Evolutionary conservation across 1,284 basidiomycete genomes (phyloP), one percentile per base, ranked within the genome.

Genomic region (Cutaneotrichosporon dermatis): DNA sequence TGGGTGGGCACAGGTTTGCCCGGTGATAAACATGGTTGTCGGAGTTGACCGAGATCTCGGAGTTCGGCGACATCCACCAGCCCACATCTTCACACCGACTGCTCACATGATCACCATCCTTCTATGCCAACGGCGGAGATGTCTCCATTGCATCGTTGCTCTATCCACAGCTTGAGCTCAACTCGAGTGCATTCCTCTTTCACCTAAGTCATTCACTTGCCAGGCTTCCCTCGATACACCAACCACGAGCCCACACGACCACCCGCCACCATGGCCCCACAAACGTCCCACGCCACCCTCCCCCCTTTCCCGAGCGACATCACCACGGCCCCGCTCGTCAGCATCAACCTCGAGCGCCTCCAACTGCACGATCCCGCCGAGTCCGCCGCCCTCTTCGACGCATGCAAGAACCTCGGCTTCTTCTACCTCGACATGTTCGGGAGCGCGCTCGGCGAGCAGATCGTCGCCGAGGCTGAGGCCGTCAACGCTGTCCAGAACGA

Each of bases 351-450:
- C 13, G 43, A 51, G 2, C 63, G 63, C 56, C 63, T 70, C 34
- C 60, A 66, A 53, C 55, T 60, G 10, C 40, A 54, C 46, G 65
- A 70, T 34, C 55, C 36, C 9, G 50, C 49, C n/a, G 65, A 65
- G 53, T 54, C 57, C 4, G 52, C 37, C 4, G 61, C 61, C 6
- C 61, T 70, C 52, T 70, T 66, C 49, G 33, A 58, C 36, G 64
- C 66, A 7, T 64, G 62, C 50, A 62, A 65, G 40, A 37, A 61
- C 40, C 65, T 70, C 12, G 69, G 69, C n/a, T 70, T 70, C 62
- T 70, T 70, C 64, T 70, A 70, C 63, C 59, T 69, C 25, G 65
- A 70, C 59, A 64, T 67, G 61, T 15, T 57, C 1, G 67, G 63
- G 33, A 66, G 60, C 4, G 11, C 46, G 16, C 58, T 69, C 2